phyloP scores from a whole-genome alignment of 2,329 filamentous ascomycete genomes.

The Leptosphaerulina australis region DNA sequence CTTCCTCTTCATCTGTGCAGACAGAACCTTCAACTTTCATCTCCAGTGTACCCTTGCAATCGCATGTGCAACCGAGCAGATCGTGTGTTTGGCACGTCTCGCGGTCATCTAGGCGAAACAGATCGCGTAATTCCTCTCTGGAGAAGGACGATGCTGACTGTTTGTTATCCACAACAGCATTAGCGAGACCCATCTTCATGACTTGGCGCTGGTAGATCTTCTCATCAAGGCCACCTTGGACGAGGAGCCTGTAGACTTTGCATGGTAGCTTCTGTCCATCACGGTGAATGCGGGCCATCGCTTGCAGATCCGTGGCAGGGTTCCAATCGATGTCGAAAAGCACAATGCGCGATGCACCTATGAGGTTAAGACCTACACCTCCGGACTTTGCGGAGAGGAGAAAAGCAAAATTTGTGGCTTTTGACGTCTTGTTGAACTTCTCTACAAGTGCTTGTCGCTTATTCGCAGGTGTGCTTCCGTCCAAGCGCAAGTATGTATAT shows the following conservation, averaged over 20 bases:
- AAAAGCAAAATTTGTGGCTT: constrained; percentile 68
- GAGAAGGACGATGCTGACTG: constrained; percentile 66
- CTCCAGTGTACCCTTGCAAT: constrained; percentile 56
- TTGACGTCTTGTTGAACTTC: constrained; percentile 67
- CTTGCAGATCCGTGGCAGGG: constrained; percentile 73
- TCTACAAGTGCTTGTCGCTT: constrained; percentile 73
- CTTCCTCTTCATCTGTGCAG: constrained; percentile 24
- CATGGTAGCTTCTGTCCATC: constrained; percentile 72
- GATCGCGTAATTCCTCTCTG: constrained; percentile 67
- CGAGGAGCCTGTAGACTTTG: constrained; percentile 71
- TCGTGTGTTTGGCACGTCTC: constrained; percentile 71
- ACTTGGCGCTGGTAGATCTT: constrained; percentile 77
- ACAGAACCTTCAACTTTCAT: constrained; percentile 18
- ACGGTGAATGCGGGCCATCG: constrained; percentile 75
- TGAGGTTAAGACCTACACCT: constrained; percentile 72
- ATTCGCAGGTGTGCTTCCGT: constrained; percentile 67
- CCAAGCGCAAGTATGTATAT: constrained; percentile 69
- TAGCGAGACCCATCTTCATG: constrained; percentile 72
- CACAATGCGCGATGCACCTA: constrained; percentile 71
- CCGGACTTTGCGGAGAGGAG: constrained; percentile 75
- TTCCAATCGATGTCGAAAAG: constrained; percentile 81
- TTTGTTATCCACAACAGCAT: constrained; percentile 73
- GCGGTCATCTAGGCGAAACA: constrained; percentile 69
- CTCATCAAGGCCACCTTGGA: constrained; percentile 72
- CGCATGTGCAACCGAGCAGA: constrained; percentile 67